Conservation (phyloP, 2,329 filamentous ascomycete species). For the Colletotrichum sp. region DNA sequence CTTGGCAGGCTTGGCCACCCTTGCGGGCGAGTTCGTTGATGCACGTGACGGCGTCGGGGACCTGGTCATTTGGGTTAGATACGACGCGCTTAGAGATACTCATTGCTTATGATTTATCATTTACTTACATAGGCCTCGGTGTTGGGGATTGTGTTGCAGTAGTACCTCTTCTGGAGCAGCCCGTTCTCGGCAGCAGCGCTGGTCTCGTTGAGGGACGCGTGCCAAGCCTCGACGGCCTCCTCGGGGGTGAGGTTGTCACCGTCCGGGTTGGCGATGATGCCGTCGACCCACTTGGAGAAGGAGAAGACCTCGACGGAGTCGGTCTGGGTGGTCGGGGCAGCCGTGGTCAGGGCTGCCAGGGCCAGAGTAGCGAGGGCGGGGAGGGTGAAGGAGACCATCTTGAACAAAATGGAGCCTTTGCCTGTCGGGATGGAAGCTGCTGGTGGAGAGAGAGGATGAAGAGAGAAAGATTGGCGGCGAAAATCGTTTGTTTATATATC, state of each 20-base stretch:
- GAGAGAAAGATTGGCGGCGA: background rate
- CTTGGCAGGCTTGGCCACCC: background rate
- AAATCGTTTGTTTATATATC: background rate
- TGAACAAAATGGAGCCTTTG: background rate
- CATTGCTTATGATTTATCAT: too few relatives aligned
- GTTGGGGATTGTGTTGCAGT: background rate
- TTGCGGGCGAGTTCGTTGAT: conserved; percentile 14
- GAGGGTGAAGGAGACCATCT: conserved; percentile 10
- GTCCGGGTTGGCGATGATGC: conserved; percentile 17
- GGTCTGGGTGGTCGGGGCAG: background rate
- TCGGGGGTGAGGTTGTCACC: conserved; percentile 10
- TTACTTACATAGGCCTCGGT: background rate
- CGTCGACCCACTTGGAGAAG: conserved; percentile 14
- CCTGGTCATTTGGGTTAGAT: background rate
- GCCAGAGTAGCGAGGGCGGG: background rate
- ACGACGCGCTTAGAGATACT: background rate
- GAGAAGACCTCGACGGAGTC: background rate
- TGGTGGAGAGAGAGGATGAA: background rate
- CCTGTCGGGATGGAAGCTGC: accelerated
- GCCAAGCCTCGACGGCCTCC: conserved; percentile 5
- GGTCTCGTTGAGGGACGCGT: background rate
- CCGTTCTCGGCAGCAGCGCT: background rate
- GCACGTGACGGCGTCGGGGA: conserved; percentile 11
- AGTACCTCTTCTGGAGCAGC: background rate
- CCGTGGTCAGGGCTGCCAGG: background rate